phyloP scores from a whole-genome alignment of 1,284 basidiomycete species.

The Trichosporon sp. region DNA sequence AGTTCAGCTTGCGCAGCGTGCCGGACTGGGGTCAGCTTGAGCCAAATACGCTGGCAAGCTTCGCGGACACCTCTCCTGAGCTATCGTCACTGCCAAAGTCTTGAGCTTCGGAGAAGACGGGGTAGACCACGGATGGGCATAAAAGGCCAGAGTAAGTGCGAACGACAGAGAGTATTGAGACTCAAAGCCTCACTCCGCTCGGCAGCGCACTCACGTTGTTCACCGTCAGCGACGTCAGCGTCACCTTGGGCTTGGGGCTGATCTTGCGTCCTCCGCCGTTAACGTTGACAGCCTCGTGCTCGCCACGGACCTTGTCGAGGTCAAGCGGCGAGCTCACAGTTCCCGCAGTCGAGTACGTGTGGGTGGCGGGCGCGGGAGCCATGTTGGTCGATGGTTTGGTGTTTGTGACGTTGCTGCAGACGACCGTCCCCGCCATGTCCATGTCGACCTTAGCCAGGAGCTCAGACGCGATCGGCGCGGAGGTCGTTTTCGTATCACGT shows the following conservation, averaged over 20 bases:
- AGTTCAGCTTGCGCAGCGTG: slow-evolving; percentile 53
- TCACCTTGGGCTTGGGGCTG: slow-evolving; percentile 53
- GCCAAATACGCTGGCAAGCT: too few species aligned
- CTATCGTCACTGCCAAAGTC: too few species aligned
- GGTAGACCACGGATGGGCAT: too few species aligned
- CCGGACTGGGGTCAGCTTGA: slow-evolving; percentile 42
- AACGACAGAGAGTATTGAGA: too few species aligned
- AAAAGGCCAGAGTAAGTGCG: too few species aligned
- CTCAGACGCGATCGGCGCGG: neutral
- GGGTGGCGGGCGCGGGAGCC: slow-evolving; percentile 26
- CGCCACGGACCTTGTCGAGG: slow-evolving; percentile 45
- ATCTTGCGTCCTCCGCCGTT: slow-evolving; percentile 39
- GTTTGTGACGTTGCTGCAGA: neutral
- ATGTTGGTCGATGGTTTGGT: slow-evolving; percentile 10
- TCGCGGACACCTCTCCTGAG: too few species aligned
- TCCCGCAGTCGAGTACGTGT: slow-evolving; percentile 46
- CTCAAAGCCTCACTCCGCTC: neutral
- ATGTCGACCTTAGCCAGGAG: neutral
- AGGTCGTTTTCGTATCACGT: neutral
- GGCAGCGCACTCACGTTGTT: slow-evolving; percentile 50
- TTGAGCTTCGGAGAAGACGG: too few species aligned
- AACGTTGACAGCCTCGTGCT: slow-evolving; percentile 43
- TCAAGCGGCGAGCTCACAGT: slow-evolving; percentile 52
- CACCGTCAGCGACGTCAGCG: slow-evolving; percentile 53
- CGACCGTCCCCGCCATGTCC: too few species aligned